These are phyloP conservation scores for Exophiala dermatitidis DNA, from an alignment of 2,329 filamentous ascomycete species.

Conservation along the genomic window DNA sequence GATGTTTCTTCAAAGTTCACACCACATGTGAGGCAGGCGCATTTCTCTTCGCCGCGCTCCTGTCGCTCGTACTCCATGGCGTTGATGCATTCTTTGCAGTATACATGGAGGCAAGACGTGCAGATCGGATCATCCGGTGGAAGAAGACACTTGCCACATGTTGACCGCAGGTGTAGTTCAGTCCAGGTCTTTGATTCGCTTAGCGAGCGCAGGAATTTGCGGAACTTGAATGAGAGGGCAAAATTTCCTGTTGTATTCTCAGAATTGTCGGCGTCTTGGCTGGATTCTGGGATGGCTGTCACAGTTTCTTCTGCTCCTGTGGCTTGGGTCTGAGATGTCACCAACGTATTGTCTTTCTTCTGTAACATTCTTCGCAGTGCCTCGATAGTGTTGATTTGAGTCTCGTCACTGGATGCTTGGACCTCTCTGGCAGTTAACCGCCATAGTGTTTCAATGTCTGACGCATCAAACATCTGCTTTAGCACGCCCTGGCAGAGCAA, in stretches of 20 bases:
- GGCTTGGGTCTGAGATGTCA: conserved; percentile 10
- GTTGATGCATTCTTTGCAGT: conserved; percentile 46
- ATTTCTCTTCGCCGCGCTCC: conserved; percentile 9
- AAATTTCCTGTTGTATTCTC: conserved; percentile 1
- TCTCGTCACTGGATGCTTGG: conserved; percentile 10
- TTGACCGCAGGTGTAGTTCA: conserved; percentile 27
- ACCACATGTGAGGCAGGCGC: conserved; percentile 22
- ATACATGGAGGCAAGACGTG: conserved; percentile 50
- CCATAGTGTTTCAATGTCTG: conserved; percentile 42
- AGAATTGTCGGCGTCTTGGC: background rate
- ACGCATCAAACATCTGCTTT: conserved; percentile 38
- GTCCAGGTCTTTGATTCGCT: conserved; percentile 10
- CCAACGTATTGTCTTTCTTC: conserved; percentile 5
- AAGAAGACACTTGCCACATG: conserved; percentile 34
- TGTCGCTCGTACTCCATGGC: conserved; percentile 26
- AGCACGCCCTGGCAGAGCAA: conserved; percentile 44
- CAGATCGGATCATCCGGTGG: conserved; percentile 37
- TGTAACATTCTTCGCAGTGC: conserved; percentile 21
- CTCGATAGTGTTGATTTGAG: conserved; percentile 31
- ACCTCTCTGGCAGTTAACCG: conserved; percentile 28
- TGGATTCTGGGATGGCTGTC: background rate
- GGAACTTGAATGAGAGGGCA: conserved; percentile 17
- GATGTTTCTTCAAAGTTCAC: conserved; percentile 16
- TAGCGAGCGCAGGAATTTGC: conserved; percentile 18
- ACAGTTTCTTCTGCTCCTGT: background rate